Base-by-base conservation (phyloP, 106 monocot species). In the Dendrobium catenatum region DNA sequence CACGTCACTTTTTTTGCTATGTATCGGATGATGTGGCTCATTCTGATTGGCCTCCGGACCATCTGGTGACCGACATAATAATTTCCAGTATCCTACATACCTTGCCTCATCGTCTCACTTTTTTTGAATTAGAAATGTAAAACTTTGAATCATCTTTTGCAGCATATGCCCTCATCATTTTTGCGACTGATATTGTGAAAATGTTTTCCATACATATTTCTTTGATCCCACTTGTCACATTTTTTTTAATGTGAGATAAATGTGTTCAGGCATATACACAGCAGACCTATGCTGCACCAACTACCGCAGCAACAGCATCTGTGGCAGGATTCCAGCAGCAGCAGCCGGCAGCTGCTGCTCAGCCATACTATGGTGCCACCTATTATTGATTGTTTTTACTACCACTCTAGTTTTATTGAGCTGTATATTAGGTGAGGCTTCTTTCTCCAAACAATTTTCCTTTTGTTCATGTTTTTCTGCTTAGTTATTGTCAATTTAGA, bases 241-340 rank as follows among this genome's bases (percentile, higher is more conserved):
- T 1, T 51, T 16, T 3, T 51, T 51, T 2, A 41, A 44, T 9
- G 42, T 24, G 68, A 55, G 42, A 68, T 1, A 31, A 78, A 37
- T 70, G 15, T 83, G 59, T 81, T 15, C 55, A 92, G 95, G 89
- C 84, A 73, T 90, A 95, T 77, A 55, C 90, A 33, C 90, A 88
- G 78, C 95, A 88, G 79, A 82, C 37, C 59, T 90, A 88, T 84
- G 80, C 88, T 3, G 90, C 86, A 31, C 86, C 91, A 4, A 29
- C 87, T 31, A 76, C 84, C 18, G 82, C 81, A 27, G 72, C 81
- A 37, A 43, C 83, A 26, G 70, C 82, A 72, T 64, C 68, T 19
- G 85, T 74, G 22, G n/a, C 91, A 9, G 85, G 80, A 26, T 91
- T 79, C 59, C 79, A 83, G 41, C 90, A 87, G 33, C 64, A 54